A percentile compares a stretch with the other conserved stretches of the same genome.
Evolutionary conservation across 2,329 filamentous ascomycete species (phyloP).

Genomic region (Exserohilum turcica): DNA sequence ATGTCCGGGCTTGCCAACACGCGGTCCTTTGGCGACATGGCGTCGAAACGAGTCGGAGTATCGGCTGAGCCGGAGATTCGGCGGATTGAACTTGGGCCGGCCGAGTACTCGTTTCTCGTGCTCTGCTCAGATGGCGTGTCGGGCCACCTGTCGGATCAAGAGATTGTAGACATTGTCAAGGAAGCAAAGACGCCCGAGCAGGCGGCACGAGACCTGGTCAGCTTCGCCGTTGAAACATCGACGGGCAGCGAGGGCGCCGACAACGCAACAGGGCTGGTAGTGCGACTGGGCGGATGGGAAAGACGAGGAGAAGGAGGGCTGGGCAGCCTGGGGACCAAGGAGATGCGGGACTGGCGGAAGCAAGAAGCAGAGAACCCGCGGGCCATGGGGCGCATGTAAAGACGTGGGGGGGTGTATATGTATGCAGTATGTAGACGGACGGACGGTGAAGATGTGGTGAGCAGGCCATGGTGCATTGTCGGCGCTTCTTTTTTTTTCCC

Average conservation of each 20-base stretch:
- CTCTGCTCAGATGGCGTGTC: conserved; percentile 88
- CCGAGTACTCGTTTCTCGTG: conserved; percentile 87
- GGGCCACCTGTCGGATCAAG: conserved; percentile 84
- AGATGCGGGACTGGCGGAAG: conserved; percentile 82
- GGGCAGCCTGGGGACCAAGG: conserved; percentile 88
- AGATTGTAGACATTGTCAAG: conserved; percentile 94
- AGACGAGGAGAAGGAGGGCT: conserved; percentile 79
- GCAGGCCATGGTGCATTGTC: conserved; percentile 11
- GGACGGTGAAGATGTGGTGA: not conserved
- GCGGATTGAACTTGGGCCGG: conserved; percentile 76
- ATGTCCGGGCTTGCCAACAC: conserved; percentile 93
- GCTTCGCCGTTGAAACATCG: conserved; percentile 85
- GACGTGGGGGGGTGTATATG: too few relatives aligned
- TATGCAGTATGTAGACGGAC: too few relatives aligned
- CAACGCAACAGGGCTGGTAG: conserved; percentile 68
- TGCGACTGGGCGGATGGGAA: conserved; percentile 69
- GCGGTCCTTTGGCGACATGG: conserved; percentile 90
- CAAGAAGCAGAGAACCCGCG: conserved; percentile 83
- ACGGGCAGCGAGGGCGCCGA: conserved; percentile 57
- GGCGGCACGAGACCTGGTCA: conserved; percentile 76
- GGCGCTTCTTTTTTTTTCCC: not conserved
- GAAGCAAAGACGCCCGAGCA: conserved; percentile 91
- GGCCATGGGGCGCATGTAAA: conserved; percentile 65
- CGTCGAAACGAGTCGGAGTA: conserved; percentile 88
- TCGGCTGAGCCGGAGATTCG: conserved; percentile 90